phyloP scores from a whole-genome alignment of 768 basidiomycete species.

The Boletus barrowsii region DNA sequence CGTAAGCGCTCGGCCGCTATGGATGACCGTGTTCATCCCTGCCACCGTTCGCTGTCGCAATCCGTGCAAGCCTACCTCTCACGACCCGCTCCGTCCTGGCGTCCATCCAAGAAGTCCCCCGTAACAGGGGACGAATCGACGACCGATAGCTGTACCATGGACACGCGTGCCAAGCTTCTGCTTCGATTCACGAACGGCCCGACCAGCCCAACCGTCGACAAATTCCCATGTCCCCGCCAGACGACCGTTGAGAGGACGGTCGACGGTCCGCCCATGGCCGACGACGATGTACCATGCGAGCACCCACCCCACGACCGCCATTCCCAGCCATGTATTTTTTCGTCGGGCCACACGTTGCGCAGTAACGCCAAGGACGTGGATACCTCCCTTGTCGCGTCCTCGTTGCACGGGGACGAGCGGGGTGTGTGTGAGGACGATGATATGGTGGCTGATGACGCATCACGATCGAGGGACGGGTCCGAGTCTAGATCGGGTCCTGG shows the following conservation, averaged over 20 bases:
- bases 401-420: too few species aligned
- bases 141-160: neutral
- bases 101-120: neutral
- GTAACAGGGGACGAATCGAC: neutral
- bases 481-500: too few species aligned
- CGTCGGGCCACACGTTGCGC: too few species aligned
- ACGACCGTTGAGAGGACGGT: neutral
- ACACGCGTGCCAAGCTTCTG: neutral
- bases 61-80: constrained; percentile 49
- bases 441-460: too few species aligned
- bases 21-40: constrained; percentile 17
- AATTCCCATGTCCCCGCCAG: neutral
- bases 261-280: neutral
- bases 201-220: neutral
- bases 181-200: constrained; percentile 3
- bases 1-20: constrained; percentile 15
- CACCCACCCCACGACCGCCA: neutral
- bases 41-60: constrained; percentile 43
- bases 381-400: too few species aligned
- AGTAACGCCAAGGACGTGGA: too few species aligned
- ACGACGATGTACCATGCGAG: neutral
- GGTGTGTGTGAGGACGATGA: too few species aligned
- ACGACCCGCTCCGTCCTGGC: constrained; percentile 4
- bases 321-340: neutral
- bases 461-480: too few species aligned